Conservation (phyloP, 2,329 filamentous ascomycete genomes). For the Harringtonia lauricola region DNA sequence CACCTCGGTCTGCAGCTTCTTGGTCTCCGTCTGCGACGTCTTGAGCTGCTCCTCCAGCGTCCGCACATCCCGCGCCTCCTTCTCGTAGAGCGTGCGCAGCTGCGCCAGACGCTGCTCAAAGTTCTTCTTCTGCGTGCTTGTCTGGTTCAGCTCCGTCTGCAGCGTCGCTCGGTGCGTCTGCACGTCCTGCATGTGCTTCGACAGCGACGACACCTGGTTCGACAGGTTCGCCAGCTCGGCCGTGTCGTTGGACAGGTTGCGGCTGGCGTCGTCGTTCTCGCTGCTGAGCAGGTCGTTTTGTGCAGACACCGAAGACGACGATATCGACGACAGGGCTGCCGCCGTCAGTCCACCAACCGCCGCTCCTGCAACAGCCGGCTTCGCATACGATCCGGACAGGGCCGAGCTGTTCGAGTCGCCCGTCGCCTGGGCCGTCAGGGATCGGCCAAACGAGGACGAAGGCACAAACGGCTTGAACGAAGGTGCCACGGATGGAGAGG, state of each 20-base stretch:
- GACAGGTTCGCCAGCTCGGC: slow-evolving; percentile 91
- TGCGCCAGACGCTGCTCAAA: slow-evolving; percentile 84
- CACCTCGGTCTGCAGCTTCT: slow-evolving; percentile 74
- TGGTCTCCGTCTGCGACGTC: slow-evolving; percentile 65
- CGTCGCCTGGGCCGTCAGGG: slow-evolving; percentile 64
- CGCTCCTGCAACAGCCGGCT: slow-evolving; percentile 15
- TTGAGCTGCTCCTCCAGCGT: slow-evolving; percentile 74
- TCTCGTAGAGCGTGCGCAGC: slow-evolving; percentile 79
- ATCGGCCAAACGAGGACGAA: slow-evolving; percentile 83
- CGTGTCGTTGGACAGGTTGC: slow-evolving; percentile 79
- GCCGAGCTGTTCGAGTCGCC: slow-evolving; percentile 44
- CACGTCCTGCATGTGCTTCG: slow-evolving; percentile 89
- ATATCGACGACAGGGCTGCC: background rate
- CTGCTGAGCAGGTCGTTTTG: slow-evolving; percentile 82
- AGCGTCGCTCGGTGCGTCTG: slow-evolving; percentile 69
- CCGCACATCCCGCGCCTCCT: slow-evolving; percentile 80
- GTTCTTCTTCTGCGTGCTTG: slow-evolving; percentile 79
- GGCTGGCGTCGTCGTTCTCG: slow-evolving; percentile 81
- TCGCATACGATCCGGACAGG: slow-evolving; percentile 28
- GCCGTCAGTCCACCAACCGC: slow-evolving; percentile 15
- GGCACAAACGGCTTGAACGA: slow-evolving; percentile 84
- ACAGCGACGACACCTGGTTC: slow-evolving; percentile 83
- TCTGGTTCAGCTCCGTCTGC: slow-evolving; percentile 73
- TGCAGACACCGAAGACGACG: slow-evolving; percentile 12
- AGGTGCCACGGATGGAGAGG: slow-evolving; percentile 33